These are phyloP conservation scores for Fonsecaea monophora DNA, from an alignment of 2,329 filamentous ascomycete species.

Conservation along the genomic window DNA sequence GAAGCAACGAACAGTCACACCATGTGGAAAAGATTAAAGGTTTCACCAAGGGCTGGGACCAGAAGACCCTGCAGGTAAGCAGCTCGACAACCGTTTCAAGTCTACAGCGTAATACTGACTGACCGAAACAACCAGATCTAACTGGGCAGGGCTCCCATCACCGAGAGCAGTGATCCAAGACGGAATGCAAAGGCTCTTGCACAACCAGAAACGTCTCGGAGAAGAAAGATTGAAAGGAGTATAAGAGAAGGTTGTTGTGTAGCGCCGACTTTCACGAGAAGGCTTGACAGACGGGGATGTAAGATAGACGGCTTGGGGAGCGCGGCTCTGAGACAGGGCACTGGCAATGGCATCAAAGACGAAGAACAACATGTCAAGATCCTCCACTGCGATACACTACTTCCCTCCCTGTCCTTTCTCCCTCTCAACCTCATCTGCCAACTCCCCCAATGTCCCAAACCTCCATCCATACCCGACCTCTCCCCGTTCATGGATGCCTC, in stretches of 20 bases:
- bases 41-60: conserved; percentile 50
- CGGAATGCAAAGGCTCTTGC: conserved; percentile 38
- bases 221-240: conserved; percentile 10
- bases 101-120: no score
- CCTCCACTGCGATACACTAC: background rate
- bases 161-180: conserved; percentile 36
- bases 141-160: conserved; percentile 35
- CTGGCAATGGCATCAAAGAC: background rate
- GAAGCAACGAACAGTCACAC: conserved; percentile 45
- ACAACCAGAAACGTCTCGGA: conserved; percentile 32
- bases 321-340: background rate
- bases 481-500: conserved; percentile 46
- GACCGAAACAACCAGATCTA: no score
- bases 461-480: conserved; percentile 60
- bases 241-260: background rate
- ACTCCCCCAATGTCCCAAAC: conserved; percentile 65
- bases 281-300: background rate
- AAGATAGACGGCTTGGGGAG: no score
- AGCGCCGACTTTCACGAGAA: background rate
- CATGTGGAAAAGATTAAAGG: conserved; percentile 47
- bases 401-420: conserved; percentile 14
- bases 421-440: conserved; percentile 61
- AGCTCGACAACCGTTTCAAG: background rate
- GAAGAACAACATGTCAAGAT: background rate
- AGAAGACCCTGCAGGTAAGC: conserved; percentile 40